Percentiles rank a stretch among this genome's conserved stretches.
Evolutionary conservation across 2,329 filamentous ascomycete species (phyloP).

Genomic region (Colletotrichum sublineola): DNA sequence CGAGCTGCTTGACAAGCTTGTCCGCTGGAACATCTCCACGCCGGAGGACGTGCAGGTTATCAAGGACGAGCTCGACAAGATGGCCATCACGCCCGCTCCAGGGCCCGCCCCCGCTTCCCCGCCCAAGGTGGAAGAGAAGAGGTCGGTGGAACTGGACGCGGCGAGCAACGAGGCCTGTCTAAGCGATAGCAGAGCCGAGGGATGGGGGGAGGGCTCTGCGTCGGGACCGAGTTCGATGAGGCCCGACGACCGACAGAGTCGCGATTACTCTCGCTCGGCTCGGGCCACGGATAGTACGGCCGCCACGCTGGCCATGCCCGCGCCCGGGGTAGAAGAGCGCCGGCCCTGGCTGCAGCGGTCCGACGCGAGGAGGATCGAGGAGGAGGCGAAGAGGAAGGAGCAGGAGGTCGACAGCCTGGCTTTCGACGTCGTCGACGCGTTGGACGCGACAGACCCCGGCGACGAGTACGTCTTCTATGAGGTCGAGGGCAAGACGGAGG

Average conservation of each 20-base stretch:
- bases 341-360: neutral
- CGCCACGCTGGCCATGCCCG: neutral
- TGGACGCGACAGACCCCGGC: neutral
- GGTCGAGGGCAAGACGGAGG: too few relatives aligned
- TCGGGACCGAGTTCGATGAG: too few relatives aligned
- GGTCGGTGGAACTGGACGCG: neutral
- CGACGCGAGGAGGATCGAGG: neutral
- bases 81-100: neutral
- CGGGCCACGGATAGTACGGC: too few relatives aligned
- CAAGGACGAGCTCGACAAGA: neutral
- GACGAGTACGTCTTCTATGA: neutral
- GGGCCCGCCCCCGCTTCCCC: too few relatives aligned
- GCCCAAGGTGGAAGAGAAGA: too few relatives aligned
- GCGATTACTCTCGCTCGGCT: too few relatives aligned
- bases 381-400: too few relatives aligned
- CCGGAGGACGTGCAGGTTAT: neutral
- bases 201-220: neutral
- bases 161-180: neutral
- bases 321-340: neutral
- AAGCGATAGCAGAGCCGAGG: too few relatives aligned
- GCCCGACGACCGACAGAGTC: too few relatives aligned
- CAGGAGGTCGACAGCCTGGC: neutral
- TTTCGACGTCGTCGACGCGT: neutral
- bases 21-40: neutral
- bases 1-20: neutral